Conservation (phyloP, 1,284 basidiomycete genomes). For the Volvariella surrecta region DNA sequence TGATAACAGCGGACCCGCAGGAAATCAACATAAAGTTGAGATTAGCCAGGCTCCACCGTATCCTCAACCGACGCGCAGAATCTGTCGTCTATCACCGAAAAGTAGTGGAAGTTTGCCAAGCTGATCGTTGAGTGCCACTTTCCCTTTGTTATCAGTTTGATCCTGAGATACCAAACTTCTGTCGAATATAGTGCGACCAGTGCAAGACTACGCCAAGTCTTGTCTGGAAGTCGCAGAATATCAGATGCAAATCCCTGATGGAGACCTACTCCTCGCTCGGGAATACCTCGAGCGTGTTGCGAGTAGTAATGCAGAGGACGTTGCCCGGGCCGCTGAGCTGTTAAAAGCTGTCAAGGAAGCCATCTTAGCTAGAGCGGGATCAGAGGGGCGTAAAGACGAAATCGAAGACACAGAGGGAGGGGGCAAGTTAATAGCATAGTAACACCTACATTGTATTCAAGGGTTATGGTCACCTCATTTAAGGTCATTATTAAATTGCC, state of each 20-base stretch:
- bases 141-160: conserved; percentile 9
- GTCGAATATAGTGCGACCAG: conserved; percentile 42
- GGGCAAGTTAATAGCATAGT: too few relatives aligned
- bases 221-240: conserved; percentile 75
- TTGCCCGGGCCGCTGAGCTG: conserved; percentile 52
- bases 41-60: conserved; percentile 69
- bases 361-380: conserved; percentile 18
- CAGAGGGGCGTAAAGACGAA: conserved; percentile 28
- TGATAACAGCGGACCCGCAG: conserved; percentile 75
- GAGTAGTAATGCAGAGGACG: conserved; percentile 70
- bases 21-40: conserved; percentile 74
- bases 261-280: conserved; percentile 52
- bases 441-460: too few relatives aligned
- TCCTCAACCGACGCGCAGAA: conserved; percentile 55
- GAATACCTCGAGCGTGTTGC: conserved; percentile 68
- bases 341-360: conserved; percentile 42
- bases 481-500: too few relatives aligned
- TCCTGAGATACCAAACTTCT: conserved; percentile 11
- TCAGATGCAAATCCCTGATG: conserved; percentile 53
- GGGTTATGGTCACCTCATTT: too few relatives aligned
- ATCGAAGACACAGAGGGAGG: conserved; percentile 10
- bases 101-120: conserved; percentile 70
- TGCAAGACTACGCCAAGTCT: conserved; percentile 74
- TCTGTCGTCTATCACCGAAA: conserved; percentile 66
- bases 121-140: conserved; percentile 35